phyloP scores from a whole-genome alignment of 2,329 filamentous ascomycete genomes.

The Pseudogymnoascus sp. region DNA sequence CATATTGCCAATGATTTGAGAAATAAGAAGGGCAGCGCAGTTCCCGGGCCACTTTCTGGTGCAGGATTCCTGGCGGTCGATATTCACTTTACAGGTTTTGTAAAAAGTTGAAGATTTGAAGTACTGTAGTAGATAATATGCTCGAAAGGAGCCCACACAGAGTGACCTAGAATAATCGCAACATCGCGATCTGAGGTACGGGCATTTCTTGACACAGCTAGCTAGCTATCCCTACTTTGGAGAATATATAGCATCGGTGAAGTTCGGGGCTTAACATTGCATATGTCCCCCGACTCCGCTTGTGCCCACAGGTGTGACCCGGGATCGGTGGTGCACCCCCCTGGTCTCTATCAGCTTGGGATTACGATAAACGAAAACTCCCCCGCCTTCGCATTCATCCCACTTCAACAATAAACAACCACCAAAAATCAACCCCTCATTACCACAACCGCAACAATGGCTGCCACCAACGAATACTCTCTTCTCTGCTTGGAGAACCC shows the following conservation, averaged over 20 bases:
- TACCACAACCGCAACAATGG: conserved; percentile 47
- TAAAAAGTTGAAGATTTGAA: background rate
- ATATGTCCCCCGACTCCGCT: background rate
- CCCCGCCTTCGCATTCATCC: conserved; percentile 10
- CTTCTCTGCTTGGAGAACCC: conserved; percentile 96
- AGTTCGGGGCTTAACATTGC: background rate
- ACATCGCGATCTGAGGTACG: background rate
- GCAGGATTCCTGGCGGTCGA: background rate
- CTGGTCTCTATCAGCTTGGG: conserved; percentile 4
- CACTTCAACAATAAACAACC: conserved; percentile 8
- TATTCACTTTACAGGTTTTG: background rate
- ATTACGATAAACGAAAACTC: conserved; percentile 1
- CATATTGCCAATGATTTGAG: background rate
- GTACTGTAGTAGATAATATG: background rate
- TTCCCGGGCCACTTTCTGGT: background rate
- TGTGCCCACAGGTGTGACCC: background rate
- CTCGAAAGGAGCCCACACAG: background rate
- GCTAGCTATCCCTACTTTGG: background rate
- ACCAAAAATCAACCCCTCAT: conserved; percentile 4
- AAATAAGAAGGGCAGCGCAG: background rate
- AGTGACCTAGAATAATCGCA: background rate
- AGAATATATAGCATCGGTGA: background rate
- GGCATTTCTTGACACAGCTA: background rate
- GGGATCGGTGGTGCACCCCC: background rate
- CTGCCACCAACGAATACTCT: conserved; percentile 70